Conservation (phyloP, 345 rosid genomes). For the Conringia planisiliqua region DNA sequence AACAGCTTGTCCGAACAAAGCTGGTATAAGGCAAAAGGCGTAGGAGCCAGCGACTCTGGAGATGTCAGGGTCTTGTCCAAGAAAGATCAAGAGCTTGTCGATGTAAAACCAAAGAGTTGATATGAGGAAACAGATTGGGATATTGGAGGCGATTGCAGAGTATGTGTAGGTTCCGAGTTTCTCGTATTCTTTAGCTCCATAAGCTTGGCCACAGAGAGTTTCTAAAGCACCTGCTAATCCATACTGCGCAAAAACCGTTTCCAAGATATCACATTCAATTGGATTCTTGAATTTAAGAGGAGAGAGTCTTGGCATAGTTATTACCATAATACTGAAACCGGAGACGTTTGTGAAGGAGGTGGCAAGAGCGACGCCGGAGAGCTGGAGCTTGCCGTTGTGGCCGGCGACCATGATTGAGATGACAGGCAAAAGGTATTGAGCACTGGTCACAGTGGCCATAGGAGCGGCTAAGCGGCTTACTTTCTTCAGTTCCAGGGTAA, state of each 20-base stretch:
- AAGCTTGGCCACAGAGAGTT: slow-evolving; percentile 34
- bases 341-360: slow-evolving; percentile 23
- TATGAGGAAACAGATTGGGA: slow-evolving; percentile 20
- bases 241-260: background rate
- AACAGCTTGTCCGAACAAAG: slow-evolving; percentile 22
- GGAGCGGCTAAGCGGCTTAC: slow-evolving; percentile 19
- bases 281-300: background rate
- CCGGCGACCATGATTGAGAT: slow-evolving; percentile 27
- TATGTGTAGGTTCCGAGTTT: slow-evolving; percentile 22
- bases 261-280: background rate
- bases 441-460: slow-evolving; percentile 20
- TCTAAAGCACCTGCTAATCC: background rate
- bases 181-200: slow-evolving; percentile 26
- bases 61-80: slow-evolving; percentile 30
- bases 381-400: slow-evolving; percentile 20
- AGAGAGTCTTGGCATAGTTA: background rate
- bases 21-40: slow-evolving; percentile 23
- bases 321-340: slow-evolving; percentile 22
- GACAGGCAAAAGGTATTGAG: slow-evolving; percentile 18
- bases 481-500: slow-evolving; percentile 20
- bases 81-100: slow-evolving; percentile 15
- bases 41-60: slow-evolving; percentile 26
- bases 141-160: slow-evolving; percentile 13
- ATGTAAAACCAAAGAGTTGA: slow-evolving; percentile 24
- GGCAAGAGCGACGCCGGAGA: slow-evolving; percentile 27